phyloP scores from a whole-genome alignment of 768 basidiomycete genomes.

The Holtermannia corniformis region DNA sequence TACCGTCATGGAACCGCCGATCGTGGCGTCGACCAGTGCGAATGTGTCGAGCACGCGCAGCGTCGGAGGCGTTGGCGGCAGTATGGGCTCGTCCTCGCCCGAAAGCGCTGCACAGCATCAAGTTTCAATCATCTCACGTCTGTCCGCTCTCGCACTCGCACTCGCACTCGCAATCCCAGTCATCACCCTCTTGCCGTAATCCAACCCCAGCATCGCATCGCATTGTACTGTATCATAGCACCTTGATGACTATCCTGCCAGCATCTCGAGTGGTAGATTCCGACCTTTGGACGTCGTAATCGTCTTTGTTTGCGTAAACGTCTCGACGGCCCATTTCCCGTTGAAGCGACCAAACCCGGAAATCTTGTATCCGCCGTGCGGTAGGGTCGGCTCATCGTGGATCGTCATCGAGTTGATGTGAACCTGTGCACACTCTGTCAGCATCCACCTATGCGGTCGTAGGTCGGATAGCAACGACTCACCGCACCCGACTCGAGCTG shows the following conservation, averaged over 20 bases:
- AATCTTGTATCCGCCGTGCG: constrained; percentile 36
- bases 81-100: background rate
- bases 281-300: constrained; percentile 7
- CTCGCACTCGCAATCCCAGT: too few species aligned
- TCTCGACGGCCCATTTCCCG: constrained; percentile 32
- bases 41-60: background rate
- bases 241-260: too few species aligned
- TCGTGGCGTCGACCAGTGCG: background rate
- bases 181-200: too few species aligned
- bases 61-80: background rate
- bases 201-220: too few species aligned
- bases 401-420: constrained; percentile 49
- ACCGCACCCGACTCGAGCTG: constrained; percentile 49
- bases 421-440: constrained; percentile 15
- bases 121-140: too few species aligned
- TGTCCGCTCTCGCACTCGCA: too few species aligned
- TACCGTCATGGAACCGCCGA: constrained; percentile 1
- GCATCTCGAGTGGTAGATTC: constrained; percentile 8
- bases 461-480: background rate
- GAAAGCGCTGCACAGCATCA: background rate
- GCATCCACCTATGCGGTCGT: background rate
- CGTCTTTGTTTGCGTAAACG: constrained; percentile 37
- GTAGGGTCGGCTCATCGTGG: constrained; percentile 35
- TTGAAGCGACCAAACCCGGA: constrained; percentile 41
- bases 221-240: too few species aligned